Base-by-base conservation (phyloP, 352 stramenopile species). In the Saprolegnia parasitica region DNA sequence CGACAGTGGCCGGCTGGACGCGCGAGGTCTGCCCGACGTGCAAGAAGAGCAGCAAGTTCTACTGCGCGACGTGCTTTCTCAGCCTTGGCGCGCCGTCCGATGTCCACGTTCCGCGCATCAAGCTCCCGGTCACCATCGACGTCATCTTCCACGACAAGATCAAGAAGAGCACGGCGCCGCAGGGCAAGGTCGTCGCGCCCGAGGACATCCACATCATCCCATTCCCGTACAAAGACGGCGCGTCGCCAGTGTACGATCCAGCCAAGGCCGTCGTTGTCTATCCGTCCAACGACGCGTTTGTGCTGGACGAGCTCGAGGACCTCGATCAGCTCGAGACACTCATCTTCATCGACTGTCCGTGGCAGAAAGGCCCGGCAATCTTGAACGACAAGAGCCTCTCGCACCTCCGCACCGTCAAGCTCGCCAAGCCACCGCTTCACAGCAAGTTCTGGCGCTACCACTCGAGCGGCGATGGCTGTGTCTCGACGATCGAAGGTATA, bases 401-500 rank as follows among this genome's bases (percentile, higher is more conserved):
- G 4, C 66, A 80, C 8, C 71, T 95, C 62, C 80, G 84, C 0
- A 86, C 86, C 40, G 82, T 95, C 20, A 95, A 93, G 65, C 80
- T 95, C 5, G 85, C 83, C 5, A 79, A 81, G 26, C 87, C 87
- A 18, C 87, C 87, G 1, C 74, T 82, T 0, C 79, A 95, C 60
- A 93, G 85, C 80, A 91, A 90, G 54, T 95, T 93, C 71, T 95
- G 87, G 87, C 81, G 87, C 45, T 95, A 95, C 72, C 87, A 95
- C 73, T 84, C 89, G 64, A 86, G 85, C 24, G 87, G 87, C 55
- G 83, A 83, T 6, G 87, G 87, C 20, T 95, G 87, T 35, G 84
- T 95, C n/a, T 95, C 87, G 9, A 95, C 87, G 0, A 95, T 95
- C 71, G 87, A 95, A 95, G 87, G 87, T 91, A 45, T n/a, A 68